A percentile compares a stretch with the other conserved stretches of the same genome.
These are phyloP conservation scores for Lyophyllum semitale DNA, from an alignment of 768 basidiomycete species.

Conservation along the genomic window DNA sequence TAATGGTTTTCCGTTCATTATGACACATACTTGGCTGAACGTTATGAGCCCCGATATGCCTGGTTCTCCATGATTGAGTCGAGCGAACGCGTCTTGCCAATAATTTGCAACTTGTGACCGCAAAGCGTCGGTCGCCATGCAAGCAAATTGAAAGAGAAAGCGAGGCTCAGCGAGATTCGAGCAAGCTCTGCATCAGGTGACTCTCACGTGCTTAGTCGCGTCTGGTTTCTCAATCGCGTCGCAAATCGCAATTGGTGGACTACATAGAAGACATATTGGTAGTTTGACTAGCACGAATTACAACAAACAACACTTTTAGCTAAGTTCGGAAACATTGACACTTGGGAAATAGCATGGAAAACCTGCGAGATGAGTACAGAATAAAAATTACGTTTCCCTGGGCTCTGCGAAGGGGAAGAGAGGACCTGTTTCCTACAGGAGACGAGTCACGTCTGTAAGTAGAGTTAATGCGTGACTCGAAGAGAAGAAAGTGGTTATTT, in stretches of 20 bases:
- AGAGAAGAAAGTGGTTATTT: background rate
- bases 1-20: background rate
- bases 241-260: background rate
- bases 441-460: background rate
- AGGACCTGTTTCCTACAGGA: background rate
- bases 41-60: constrained; percentile 67
- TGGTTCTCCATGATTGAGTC: constrained; percentile 56
- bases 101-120: constrained; percentile 65
- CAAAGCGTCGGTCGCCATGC: constrained; percentile 64
- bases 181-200: background rate
- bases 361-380: background rate
- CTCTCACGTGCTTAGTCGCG: background rate
- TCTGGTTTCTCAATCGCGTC: background rate
- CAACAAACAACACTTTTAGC: background rate
- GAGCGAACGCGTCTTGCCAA: constrained; percentile 72
- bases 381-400: background rate
- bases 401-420: background rate
- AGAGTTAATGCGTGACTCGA: background rate
- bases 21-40: constrained; percentile 56
- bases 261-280: too few relatives aligned
- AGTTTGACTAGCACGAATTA: background rate
- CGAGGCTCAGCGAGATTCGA: background rate
- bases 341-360: background rate
- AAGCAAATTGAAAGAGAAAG: background rate
- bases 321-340: background rate